Evolutionary conservation across 305 asterid species (phyloP), one percentile per base, ranked within the genome.

Genomic region (Solanum aculeatissimum): DNA sequence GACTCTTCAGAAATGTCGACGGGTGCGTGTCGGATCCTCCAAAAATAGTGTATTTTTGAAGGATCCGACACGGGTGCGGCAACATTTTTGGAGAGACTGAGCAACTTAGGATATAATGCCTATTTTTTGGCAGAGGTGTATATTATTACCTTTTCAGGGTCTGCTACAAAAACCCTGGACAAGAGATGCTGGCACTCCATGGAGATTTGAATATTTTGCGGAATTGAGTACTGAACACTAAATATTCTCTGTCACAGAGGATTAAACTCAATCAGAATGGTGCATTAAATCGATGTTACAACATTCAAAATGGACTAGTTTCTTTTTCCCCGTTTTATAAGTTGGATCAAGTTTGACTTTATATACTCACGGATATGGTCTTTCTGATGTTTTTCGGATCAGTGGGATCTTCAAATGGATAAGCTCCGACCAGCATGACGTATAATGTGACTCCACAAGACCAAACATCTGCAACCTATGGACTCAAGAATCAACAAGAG

Each of bases 381-480:
- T 91, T 95, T 89, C 85, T 92, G 93, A 95, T 90, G 83, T 95
- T 92, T 88, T 93, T 90, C 45, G 98, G 97, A 91, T 95, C 98
- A 32, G 89, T 91, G 35, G 93, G 93, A 86, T 95, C 98, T 86
- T 95, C 98, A 69, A 95, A 95, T 6, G 98, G 98, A 89, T 95
- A 95, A 83, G 95, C 97, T 65, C 98, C 98, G 69, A 93, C 96
- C 83, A 93, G 84, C 98, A 95, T 95, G 45, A 95, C 96, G 77
- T 95, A 95, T 63, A 95, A 79, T 3, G 98, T 95, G 78, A 95
- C 98, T 91, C 98, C 98, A 91, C 97, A 91, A 27, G 98, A 95
- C 98, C 98, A 95, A 91, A 95, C 98, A 92, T 95, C 98, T 86
- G 98, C 97, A 88, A 92, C 93, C 98, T 95, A 57, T 0, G 18